Base-by-base conservation (phyloP, 768 basidiomycete species). In the Austroboletus eburneus region DNA sequence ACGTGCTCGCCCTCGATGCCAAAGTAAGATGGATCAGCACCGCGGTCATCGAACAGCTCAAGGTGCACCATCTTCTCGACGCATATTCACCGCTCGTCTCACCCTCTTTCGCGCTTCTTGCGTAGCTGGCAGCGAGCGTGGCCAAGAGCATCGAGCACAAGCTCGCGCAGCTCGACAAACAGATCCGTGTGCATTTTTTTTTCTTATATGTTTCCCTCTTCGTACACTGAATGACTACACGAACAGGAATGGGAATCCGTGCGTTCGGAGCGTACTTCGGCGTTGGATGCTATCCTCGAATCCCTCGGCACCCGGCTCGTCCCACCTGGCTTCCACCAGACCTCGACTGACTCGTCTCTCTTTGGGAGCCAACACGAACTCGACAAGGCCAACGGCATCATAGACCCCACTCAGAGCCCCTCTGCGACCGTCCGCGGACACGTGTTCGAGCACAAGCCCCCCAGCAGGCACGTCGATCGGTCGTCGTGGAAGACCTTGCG, bases 401-500 rank as follows among this genome's bases (percentile, higher is more conserved):
- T 40, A 65, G 72, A 49, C 73, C 78, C 32, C 45, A 52, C 46
- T 9, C 53, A 56, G 51, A 67, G 56, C 46, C 67, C 52, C 44
- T 57, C 64, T 12, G 66, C 63, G 5, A 66, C 66, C 9, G 62
- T 68, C 9, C 55, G 64, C 5, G 63, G 45, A 37, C 51, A 55
- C 51, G 24, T 39, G 5, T 50, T 59, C 21, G 55, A 57, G 20
- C 53, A 39, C 43, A 58, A 61, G 24, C 51, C 43, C 10, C 41
- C 51, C 5, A 54, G 46, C 3, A 55, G 52, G 24, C 49, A 55
- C 46, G 59, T 57, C 21, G 81, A 84, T 54, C 71, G 80, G 47
- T 72, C 70, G 33, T 73, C 69, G 25, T 91, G 89, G 89, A 91
- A 89, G 72, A 87, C 85, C 0, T 59, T 91, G 27, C 77, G 90